Percentiles rank a stretch among this genome's conserved stretches.
Evolutionary conservation across 768 basidiomycete species (phyloP).

Genomic region (Suillus variegatus): DNA sequence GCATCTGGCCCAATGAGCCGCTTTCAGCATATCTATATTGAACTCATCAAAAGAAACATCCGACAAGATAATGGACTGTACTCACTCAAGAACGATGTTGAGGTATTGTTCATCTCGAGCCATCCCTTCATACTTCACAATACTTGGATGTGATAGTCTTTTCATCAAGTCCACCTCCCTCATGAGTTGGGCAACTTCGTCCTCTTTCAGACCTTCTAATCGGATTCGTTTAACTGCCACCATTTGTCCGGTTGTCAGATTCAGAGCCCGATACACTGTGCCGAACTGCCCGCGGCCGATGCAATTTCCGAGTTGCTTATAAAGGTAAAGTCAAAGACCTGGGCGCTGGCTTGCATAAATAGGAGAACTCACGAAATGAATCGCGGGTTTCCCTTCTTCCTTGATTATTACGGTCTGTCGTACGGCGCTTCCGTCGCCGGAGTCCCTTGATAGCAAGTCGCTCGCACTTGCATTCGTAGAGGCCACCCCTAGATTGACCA

Average conservation of each 20-base stretch:
- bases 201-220: conserved; percentile 87
- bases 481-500: conserved; percentile 62
- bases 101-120: conserved; percentile 84
- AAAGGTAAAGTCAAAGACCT: neutral
- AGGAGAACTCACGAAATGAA: conserved; percentile 71
- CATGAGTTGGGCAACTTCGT: conserved; percentile 90
- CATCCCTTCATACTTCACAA: conserved; percentile 98
- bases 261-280: conserved; percentile 91
- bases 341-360: conserved; percentile 13
- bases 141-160: conserved; percentile 88
- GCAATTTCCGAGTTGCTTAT: conserved; percentile 95
- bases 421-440: conserved; percentile 62
- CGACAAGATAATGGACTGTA: conserved; percentile 20
- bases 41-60: conserved; percentile 15
- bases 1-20: conserved; percentile 89
- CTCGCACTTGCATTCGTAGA: conserved; percentile 59
- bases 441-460: conserved; percentile 62
- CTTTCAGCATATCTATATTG: conserved; percentile 86
- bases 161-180: conserved; percentile 92
- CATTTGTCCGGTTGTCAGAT: conserved; percentile 93
- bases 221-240: conserved; percentile 99
- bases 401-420: conserved; percentile 73
- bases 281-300: conserved; percentile 98
- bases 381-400: conserved; percentile 79
- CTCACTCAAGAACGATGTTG: conserved; percentile 94